Evolutionary conservation across 2,329 filamentous ascomycete genomes (phyloP).

Genomic region (Neofusicoccum parvum): DNA sequence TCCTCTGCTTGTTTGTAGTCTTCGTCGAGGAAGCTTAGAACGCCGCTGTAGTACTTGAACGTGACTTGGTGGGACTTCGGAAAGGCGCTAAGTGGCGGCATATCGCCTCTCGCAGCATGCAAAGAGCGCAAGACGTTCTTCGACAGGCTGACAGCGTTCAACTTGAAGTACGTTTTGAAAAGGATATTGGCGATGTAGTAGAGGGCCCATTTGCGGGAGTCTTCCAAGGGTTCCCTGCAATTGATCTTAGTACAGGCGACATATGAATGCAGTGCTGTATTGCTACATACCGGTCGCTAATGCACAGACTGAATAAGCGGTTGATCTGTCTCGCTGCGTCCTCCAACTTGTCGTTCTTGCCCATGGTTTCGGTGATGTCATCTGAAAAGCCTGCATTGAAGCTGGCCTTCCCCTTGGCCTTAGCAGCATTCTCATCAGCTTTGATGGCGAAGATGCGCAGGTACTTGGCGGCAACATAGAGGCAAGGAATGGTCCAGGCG

Average conservation of each 20-base stretch:
- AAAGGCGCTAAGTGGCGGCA: slow-evolving; percentile 78
- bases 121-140: slow-evolving; percentile 88
- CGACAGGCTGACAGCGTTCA: slow-evolving; percentile 85
- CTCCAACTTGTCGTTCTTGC: slow-evolving; percentile 80
- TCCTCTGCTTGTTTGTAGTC: slow-evolving; percentile 83
- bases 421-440: slow-evolving; percentile 72
- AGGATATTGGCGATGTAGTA: slow-evolving; percentile 93
- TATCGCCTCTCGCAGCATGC: slow-evolving; percentile 73
- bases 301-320: slow-evolving; percentile 85
- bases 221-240: slow-evolving; percentile 66
- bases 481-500: slow-evolving; percentile 88
- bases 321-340: slow-evolving; percentile 91
- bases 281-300: slow-evolving; percentile 75
- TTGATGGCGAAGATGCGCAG: slow-evolving; percentile 86
- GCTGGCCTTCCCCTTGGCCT: slow-evolving; percentile 47
- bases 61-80: slow-evolving; percentile 90
- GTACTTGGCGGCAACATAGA: slow-evolving; percentile 87
- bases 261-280: slow-evolving; percentile 47
- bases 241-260: neutral
- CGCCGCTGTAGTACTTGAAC: slow-evolving; percentile 94
- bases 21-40: slow-evolving; percentile 92
- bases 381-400: slow-evolving; percentile 67
- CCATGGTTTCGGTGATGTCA: slow-evolving; percentile 69
- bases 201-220: slow-evolving; percentile 96
- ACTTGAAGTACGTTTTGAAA: slow-evolving; percentile 98